A percentile compares a stretch with the other conserved stretches of the same genome.
Evolutionary conservation across 805 yeast species (phyloP).

Genomic region (Pichia kluyveri): DNA sequence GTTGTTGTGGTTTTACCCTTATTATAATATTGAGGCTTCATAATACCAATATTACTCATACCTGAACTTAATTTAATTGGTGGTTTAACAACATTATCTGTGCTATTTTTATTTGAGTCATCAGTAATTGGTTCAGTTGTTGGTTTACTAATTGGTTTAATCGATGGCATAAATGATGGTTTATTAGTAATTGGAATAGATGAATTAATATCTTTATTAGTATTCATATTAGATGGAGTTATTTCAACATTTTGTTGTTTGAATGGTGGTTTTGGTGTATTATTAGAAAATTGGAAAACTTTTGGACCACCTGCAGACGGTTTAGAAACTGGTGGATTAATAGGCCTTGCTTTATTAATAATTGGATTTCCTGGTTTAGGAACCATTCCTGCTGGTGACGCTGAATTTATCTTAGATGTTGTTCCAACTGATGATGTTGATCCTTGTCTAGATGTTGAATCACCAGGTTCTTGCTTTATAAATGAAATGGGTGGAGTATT

Average conservation of each 20-base stretch:
- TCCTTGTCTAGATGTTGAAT: not conserved
- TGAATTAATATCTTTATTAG: not conserved
- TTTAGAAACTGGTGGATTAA: not conserved
- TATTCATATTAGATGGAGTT: not conserved
- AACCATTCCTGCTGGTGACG: too few species aligned
- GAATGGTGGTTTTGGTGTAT: constrained; percentile 6
- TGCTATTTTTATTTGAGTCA: not conserved
- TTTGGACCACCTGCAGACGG: constrained; percentile 2
- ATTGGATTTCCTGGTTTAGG: too few species aligned
- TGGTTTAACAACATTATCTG: not conserved
- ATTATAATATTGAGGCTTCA: constrained; percentile 23
- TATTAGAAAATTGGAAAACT: constrained; percentile 6
- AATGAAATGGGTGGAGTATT: too few species aligned
- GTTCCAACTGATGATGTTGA: not conserved
- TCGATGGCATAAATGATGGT: constrained; percentile 2
- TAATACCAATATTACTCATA: constrained; percentile 5
- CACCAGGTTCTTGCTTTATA: not conserved
- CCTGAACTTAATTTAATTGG: constrained; percentile 1
- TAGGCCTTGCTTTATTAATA: not conserved
- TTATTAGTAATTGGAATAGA: constrained; percentile 5
- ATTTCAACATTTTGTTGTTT: not conserved
- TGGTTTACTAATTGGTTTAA: constrained; percentile 6
- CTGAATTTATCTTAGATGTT: not conserved
- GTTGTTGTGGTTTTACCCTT: constrained; percentile 2
- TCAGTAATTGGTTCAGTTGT: not conserved